Conservation (phyloP, 1,284 basidiomycete genomes). For the Meira nashicola region DNA sequence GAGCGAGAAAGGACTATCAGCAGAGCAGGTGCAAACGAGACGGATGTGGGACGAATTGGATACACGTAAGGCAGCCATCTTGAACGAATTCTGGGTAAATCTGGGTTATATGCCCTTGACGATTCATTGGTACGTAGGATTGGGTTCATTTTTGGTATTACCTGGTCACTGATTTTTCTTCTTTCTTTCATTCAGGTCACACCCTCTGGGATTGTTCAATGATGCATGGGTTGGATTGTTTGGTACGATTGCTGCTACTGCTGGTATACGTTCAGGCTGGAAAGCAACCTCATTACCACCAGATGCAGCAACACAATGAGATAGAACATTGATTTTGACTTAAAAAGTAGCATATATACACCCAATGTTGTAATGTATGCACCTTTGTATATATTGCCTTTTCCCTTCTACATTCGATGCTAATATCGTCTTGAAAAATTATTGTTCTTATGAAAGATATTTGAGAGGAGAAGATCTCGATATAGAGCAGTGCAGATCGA, state of each 20-base stretch:
- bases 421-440: no score
- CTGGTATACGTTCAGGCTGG: constrained; percentile 44
- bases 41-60: constrained; percentile 48
- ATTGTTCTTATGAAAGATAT: no score
- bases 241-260: constrained; percentile 46
- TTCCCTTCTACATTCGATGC: no score
- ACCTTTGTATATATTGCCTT: no score
- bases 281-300: constrained; percentile 30
- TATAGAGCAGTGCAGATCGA: no score
- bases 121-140: constrained; percentile 67
- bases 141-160: background rate
- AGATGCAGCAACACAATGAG: background rate
- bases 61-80: constrained; percentile 64
- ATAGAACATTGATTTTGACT: no score
- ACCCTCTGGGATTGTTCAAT: constrained; percentile 31
- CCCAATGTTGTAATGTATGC: no score
- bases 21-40: constrained; percentile 43
- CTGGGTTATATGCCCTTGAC: constrained; percentile 72
- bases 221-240: constrained; percentile 51
- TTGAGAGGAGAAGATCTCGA: no score
- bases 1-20: constrained; percentile 12
- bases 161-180: background rate
- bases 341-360: no score
- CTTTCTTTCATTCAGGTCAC: constrained; percentile 18
- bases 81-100: constrained; percentile 70